Conservation (phyloP, 1,139 yeast genomes). For the Zygosaccharomyces sapae region DNA sequence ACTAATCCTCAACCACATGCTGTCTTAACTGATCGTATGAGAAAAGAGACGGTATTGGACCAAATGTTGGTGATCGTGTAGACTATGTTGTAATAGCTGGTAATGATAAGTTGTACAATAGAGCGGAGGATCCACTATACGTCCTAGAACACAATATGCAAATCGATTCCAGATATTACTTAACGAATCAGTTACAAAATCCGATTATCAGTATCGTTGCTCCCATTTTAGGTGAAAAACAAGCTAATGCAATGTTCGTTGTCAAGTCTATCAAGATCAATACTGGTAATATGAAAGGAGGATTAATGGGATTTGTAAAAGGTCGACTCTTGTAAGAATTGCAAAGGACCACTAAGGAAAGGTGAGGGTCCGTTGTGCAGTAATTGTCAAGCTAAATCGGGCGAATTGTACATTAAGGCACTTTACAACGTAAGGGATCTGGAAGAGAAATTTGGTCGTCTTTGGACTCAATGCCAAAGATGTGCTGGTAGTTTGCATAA, state of each 20-base stretch:
- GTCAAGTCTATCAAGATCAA: slow-evolving; percentile 48
- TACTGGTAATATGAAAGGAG: slow-evolving; percentile 59
- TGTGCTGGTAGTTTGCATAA: slow-evolving; percentile 96
- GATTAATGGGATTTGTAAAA: slow-evolving; percentile 90
- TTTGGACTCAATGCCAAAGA: slow-evolving; percentile 98
- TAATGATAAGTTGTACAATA: slow-evolving; percentile 85
- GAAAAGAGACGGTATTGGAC: slow-evolving; percentile 95
- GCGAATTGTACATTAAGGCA: slow-evolving; percentile 73
- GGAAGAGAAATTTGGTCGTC: slow-evolving; percentile 76
- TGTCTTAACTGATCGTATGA: slow-evolving; percentile 93
- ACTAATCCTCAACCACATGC: slow-evolving; percentile 97
- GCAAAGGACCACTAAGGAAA: slow-evolving; percentile 73
- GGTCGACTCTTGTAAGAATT: slow-evolving; percentile 81
- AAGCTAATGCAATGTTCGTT: slow-evolving; percentile 69
- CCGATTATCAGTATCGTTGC: slow-evolving; percentile 92
- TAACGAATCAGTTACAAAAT: slow-evolving; percentile 88
- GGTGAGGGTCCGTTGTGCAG: slow-evolving; percentile 78
- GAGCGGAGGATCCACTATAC: slow-evolving; percentile 93
- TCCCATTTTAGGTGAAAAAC: slow-evolving; percentile 85
- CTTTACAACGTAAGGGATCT: slow-evolving; percentile 73
- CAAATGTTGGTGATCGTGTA: slow-evolving; percentile 95
- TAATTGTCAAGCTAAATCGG: slow-evolving; percentile 71
- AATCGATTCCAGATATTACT: slow-evolving; percentile 88
- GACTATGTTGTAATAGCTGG: slow-evolving; percentile 92
- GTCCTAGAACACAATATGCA: slow-evolving; percentile 90